phyloP scores from a whole-genome alignment of 2,329 filamentous ascomycete species.

The Rutstroemia sydowiana region DNA sequence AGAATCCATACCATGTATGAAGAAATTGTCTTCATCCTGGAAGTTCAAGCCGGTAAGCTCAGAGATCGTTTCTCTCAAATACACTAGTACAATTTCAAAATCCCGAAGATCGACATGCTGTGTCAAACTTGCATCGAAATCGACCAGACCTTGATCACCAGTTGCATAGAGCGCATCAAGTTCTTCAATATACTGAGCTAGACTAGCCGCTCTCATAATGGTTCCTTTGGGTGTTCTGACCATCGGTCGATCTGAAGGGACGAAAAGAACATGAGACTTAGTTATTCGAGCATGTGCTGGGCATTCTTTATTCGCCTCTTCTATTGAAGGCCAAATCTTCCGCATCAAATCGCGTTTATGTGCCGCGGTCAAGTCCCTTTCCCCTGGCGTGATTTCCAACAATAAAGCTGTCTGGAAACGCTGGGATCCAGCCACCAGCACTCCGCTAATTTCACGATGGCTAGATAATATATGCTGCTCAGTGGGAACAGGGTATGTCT shows the following conservation, averaged over 20 bases:
- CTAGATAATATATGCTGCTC: constrained; percentile 18
- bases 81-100: not conserved
- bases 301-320: constrained; percentile 25
- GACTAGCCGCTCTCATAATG: constrained; percentile 27
- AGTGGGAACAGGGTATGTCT: not conserved
- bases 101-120: not conserved
- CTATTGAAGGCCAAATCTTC: constrained; percentile 26
- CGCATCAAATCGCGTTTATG: too few species aligned
- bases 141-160: not conserved
- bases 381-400: constrained; percentile 24
- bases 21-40: constrained; percentile 1
- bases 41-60: not conserved
- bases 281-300: constrained; percentile 26
- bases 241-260: constrained; percentile 27
- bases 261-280: constrained; percentile 27
- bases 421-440: constrained; percentile 30
- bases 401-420: constrained; percentile 33
- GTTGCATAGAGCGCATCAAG: constrained; percentile 23
- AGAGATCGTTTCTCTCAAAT: not conserved
- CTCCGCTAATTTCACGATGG: constrained; percentile 29
- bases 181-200: constrained; percentile 6
- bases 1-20: constrained; percentile 9
- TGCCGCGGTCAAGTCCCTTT: too few species aligned
- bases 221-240: constrained; percentile 32
- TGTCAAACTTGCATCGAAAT: not conserved